Conservation (phyloP, 345 rosid species). For the Salix brachista region DNA sequence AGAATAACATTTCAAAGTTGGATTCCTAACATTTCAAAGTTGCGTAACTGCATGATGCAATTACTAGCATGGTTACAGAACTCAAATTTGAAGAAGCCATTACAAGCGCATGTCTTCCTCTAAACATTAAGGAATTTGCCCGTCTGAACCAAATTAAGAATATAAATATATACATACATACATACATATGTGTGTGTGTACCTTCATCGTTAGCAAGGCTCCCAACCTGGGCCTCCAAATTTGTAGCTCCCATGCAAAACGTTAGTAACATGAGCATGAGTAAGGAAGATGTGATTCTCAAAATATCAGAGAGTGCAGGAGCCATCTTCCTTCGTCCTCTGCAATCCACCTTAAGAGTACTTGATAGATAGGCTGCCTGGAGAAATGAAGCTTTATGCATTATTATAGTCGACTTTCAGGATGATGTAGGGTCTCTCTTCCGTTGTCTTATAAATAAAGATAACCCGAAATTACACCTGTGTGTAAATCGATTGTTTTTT, state of each 20-base stretch:
- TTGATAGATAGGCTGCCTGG: not conserved
- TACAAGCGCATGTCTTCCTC: too few species aligned
- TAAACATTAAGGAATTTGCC: too few species aligned
- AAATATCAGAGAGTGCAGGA: not conserved
- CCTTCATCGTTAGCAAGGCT: not conserved
- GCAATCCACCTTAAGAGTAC: not conserved
- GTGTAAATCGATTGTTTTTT: too few species aligned
- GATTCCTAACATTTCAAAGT: too few species aligned
- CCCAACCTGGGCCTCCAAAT: not conserved
- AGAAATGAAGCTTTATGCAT: not conserved
- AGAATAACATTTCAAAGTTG: too few species aligned
- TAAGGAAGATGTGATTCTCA: not conserved
- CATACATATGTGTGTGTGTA: not conserved
- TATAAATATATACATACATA: not conserved
- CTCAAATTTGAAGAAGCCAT: too few species aligned
- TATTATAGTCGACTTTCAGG: too few species aligned
- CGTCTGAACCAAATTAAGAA: not conserved
- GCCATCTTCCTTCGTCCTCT: not conserved
- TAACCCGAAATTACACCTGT: too few species aligned
- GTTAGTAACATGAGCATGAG: not conserved
- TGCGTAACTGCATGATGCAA: too few species aligned
- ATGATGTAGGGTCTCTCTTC: too few species aligned
- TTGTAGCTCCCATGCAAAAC: not conserved
- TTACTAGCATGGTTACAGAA: too few species aligned
- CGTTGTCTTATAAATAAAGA: too few species aligned